Percentiles rank a stretch among this genome's conserved stretches.
Conservation (phyloP, 108 stramenopile genomes). For the Nitzschia sp. region DNA sequence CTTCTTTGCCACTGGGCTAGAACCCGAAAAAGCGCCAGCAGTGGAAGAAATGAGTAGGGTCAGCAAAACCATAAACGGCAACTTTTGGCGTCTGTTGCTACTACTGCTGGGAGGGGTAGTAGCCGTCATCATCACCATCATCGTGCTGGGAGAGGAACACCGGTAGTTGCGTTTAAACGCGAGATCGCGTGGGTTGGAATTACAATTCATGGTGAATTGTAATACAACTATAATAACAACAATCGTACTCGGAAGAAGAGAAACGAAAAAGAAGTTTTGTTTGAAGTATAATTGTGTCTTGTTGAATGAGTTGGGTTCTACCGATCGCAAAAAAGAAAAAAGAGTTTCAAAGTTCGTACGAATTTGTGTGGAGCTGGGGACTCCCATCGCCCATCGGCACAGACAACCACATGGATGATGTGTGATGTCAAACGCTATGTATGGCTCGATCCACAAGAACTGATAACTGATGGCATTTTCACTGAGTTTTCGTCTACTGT, state of each 20-base stretch:
- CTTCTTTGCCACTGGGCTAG: background rate
- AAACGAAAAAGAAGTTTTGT: background rate
- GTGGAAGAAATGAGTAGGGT: conserved; percentile 13
- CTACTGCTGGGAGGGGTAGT: background rate
- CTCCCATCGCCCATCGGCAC: background rate
- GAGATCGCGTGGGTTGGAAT: conserved; percentile 7
- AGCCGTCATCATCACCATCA: background rate
- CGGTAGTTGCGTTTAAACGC: conserved; percentile 22
- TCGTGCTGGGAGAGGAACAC: background rate
- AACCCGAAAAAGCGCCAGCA: background rate
- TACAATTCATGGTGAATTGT: conserved; percentile 12
- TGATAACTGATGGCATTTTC: background rate
- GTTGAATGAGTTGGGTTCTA: background rate
- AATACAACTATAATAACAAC: too few species aligned
- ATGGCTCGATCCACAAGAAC: too few species aligned
- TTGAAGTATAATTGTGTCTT: background rate
- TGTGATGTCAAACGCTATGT: too few species aligned
- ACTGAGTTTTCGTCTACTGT: background rate
- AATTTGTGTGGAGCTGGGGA: background rate
- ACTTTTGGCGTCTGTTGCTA: background rate
- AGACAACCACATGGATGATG: too few species aligned
- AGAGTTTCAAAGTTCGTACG: background rate
- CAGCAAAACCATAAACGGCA: conserved; percentile 3
- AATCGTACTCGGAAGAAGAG: background rate
- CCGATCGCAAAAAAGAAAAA: background rate